Conservation (phyloP, 2,329 filamentous ascomycete genomes). For the Aspergillus ochraceoroseus region DNA sequence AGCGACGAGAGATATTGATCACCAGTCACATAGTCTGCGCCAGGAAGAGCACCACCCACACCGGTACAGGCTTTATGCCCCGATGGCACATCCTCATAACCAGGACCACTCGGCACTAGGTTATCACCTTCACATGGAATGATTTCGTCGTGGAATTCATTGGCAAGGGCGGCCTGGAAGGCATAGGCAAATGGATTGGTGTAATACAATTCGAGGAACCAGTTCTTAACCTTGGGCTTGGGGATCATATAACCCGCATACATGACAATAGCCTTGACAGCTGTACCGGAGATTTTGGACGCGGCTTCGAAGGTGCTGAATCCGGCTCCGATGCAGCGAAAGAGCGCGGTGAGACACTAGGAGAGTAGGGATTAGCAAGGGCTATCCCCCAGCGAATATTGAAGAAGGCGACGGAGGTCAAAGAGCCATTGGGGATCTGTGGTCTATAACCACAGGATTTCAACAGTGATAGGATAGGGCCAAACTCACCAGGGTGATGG, state of each 20-base stretch:
- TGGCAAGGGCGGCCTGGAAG: conserved; percentile 38
- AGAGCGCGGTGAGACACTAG: conserved; percentile 55
- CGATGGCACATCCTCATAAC: conserved; percentile 29
- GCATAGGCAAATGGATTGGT: conserved; percentile 39
- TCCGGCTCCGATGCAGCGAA: conserved; percentile 53
- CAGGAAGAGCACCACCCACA: conserved; percentile 52
- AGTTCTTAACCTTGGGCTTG: conserved; percentile 49
- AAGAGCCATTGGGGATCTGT: too few species aligned
- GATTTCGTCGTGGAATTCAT: conserved; percentile 35
- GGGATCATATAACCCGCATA: conserved; percentile 45
- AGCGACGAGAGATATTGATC: conserved; percentile 56
- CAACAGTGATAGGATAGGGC: neutral
- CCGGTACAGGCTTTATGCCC: conserved; percentile 43
- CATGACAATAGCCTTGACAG: conserved; percentile 37
- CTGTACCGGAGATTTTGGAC: conserved; percentile 49
- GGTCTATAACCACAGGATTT: too few species aligned
- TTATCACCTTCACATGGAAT: conserved; percentile 38
- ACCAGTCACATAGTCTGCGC: conserved; percentile 50
- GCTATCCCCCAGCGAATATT: too few species aligned
- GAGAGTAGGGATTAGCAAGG: conserved; percentile 14
- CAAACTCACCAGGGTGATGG: conserved; percentile 48
- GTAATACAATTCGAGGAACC: conserved; percentile 49
- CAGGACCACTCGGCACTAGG: conserved; percentile 34
- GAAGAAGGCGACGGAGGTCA: too few species aligned
- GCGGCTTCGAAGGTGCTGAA: conserved; percentile 57